Evolutionary conservation across 768 basidiomycete genomes (phyloP), one percentile per base, ranked within the genome.

Genomic region (Leucocoprinus sp.): DNA sequence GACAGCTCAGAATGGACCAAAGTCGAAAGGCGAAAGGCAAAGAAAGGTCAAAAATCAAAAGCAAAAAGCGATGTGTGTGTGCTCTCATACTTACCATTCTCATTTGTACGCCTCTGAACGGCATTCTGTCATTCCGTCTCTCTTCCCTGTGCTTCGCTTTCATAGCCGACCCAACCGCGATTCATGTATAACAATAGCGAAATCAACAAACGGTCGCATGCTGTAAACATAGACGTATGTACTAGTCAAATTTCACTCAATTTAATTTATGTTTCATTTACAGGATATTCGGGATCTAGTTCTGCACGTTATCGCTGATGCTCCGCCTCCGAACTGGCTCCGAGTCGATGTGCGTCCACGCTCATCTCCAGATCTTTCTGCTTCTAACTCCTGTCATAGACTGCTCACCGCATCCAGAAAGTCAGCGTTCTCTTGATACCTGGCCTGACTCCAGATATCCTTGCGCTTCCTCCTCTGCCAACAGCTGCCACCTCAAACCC

Each of bases 211-310:
- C 66, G 86, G 44, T 79, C 75, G 27, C 74, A 82, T 53, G 82
- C 88, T 29, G 74, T 93, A 43, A 77, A 80, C n/a, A 80, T 93
- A 49, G 82, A 82, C 44, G 93, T 93, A 54, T 49, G 83, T 72
- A 18, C 23, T 9, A 18, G 8, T 23, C n/a, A 27, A 5, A 24
- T 17, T 37, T 14, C 17, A 8, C 4, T 12, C 26, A 8, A 14
- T 5, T 8, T n/a, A n/a, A 35, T 36, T 15, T 34, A 45, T 38
- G 18, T 38, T 4, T 8, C 19, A 22, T 49, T 11, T 34, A 17
- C 41, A 96, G 93, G 92, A 96, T 56, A 69, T 97, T 17, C 76
- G 95, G 27, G 93, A 97, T 55, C 70, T 97, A 15, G 72, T 84
- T 8, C 65, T 97, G 2, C 87, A 96, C 53, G 67, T 95, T 37